Base-by-base conservation (phyloP, 352 stramenopile species). In the Phytophthora foliorum region DNA sequence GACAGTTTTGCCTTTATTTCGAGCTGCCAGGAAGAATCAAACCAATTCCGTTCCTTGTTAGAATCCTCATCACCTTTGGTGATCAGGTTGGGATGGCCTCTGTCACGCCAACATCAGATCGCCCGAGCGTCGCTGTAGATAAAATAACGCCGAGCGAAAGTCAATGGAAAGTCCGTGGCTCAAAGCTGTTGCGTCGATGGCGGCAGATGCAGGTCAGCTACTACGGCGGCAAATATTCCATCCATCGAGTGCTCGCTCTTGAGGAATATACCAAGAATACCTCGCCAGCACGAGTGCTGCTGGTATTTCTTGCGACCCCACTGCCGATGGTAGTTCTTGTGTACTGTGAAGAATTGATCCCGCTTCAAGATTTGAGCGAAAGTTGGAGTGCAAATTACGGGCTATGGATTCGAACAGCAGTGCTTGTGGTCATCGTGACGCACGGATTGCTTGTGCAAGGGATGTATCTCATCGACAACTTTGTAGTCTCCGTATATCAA, bases 171-270 rank as follows among this genome's bases (percentile, higher is more conserved):
- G 22, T 34, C 16, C 19, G 11, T 11, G 24, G 25, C 14, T 13
- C 24, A 8, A 13, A 41, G 19, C 10, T 24, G 13, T 9, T 62
- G 1, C 45, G 22, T 14, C 0, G 46, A 0, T 69, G 58, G 59
- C 32, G 31, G 13, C 38, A n/a, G 13, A 65, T 69, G 45, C 70
- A 78, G 52, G 54, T 78, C 6, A 72, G 66, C 21, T 72, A 78
- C 36, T 63, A 69, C 17, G 66, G 71, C 17, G 58, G 66, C 17
- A 72, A 55, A 19, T 75, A 75, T 48, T 75, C 67, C 5, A 63
- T 75, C 39, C 62, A 75, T 27, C 62, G 67, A 19, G 29, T 64
- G 27, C 67, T 72, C 14, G 62, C 61, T 8, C 29, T 74, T 2
- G 63, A 75, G 11, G 58, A 72, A 13, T 75, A 68, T n/a, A 53